Conservation (phyloP, 768 basidiomycete species). For the Galerina marginata region DNA sequence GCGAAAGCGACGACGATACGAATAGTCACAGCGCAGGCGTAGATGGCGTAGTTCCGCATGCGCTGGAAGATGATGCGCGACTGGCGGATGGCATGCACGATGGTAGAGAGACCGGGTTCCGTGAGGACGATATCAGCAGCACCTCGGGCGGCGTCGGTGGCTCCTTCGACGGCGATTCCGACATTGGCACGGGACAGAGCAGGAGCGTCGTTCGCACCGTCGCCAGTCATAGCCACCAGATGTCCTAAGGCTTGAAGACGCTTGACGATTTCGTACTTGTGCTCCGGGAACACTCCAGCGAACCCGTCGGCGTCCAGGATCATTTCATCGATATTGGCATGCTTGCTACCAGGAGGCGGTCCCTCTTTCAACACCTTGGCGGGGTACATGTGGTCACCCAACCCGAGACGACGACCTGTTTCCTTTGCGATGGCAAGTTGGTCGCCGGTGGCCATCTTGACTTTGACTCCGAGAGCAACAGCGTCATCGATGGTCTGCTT, state of each 20-base stretch:
- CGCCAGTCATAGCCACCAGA: conserved; percentile 98
- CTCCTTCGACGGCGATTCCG: conserved; percentile 99
- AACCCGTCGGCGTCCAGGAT: conserved; percentile 99
- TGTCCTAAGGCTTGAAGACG: conserved; percentile 96
- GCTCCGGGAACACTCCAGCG: conserved; percentile 98
- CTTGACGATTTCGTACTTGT: conserved; percentile 99
- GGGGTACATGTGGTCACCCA: conserved; percentile 99
- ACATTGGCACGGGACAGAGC: conserved; percentile 98
- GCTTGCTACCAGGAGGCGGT: conserved; percentile 85
- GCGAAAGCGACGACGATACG: conserved; percentile 99
- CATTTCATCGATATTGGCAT: conserved; percentile 91
- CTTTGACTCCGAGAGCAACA: conserved; percentile 92
- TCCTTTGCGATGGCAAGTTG: conserved; percentile 99
- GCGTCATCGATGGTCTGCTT: conserved; percentile 99
- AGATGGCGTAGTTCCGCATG: conserved; percentile 99
- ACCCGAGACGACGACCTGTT: conserved; percentile 95
- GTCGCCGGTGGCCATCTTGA: conserved; percentile 99
- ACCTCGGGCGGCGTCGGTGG: conserved; percentile 97
- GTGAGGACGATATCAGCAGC: conserved; percentile 98
- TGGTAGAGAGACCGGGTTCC: conserved; percentile 98
- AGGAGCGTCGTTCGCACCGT: conserved; percentile 98
- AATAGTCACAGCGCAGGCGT: conserved; percentile 94
- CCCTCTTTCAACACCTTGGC: conserved; percentile 98
- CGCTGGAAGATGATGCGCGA: conserved; percentile 99
- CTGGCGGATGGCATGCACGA: conserved; percentile 97